A percentile compares a stretch with the other conserved stretches of the same genome.
Conservation (phyloP, 495 filamentous ascomycete species). For the Annulohypoxylon stygium region DNA sequence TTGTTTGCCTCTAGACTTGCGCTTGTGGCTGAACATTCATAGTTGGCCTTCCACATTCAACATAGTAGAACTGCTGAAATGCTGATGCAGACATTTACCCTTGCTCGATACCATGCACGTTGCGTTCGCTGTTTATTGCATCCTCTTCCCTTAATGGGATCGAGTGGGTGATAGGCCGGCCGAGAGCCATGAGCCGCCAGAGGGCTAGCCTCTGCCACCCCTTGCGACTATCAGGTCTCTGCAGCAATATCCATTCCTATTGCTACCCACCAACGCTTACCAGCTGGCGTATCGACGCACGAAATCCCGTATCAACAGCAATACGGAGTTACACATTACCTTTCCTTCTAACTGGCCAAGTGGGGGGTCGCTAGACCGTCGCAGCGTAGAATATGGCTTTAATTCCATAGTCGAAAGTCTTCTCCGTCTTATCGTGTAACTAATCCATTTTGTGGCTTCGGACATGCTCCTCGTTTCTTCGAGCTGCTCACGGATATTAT, state of each 20-base stretch:
- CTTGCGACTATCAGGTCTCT: slow-evolving; percentile 29
- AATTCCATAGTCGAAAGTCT: slow-evolving; percentile 19
- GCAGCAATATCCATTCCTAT: slow-evolving; percentile 30
- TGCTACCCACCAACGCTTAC: slow-evolving; percentile 35
- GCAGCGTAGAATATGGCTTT: slow-evolving; percentile 12
- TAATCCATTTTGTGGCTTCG: slow-evolving; percentile 33
- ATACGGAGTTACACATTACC: slow-evolving; percentile 29
- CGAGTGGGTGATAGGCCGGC: slow-evolving; percentile 18
- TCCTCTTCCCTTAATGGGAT: slow-evolving; percentile 32
- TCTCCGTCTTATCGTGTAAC: slow-evolving; percentile 29
- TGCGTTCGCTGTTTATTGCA: slow-evolving; percentile 33
- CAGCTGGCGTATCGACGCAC: slow-evolving; percentile 28
- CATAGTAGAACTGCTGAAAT: slow-evolving; percentile 5
- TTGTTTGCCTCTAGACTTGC: slow-evolving; percentile 17
- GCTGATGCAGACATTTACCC: slow-evolving; percentile 14
- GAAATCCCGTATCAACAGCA: slow-evolving; percentile 34
- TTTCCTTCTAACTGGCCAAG: slow-evolving; percentile 20
- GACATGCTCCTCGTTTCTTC: slow-evolving; percentile 26
- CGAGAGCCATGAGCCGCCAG: slow-evolving; percentile 27
- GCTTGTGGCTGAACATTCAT: slow-evolving; percentile 16
- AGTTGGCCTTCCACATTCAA: slow-evolving; percentile 1
- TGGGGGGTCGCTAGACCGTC: slow-evolving; percentile 25
- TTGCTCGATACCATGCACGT: slow-evolving; percentile 35
- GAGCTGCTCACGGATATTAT: slow-evolving; percentile 16
- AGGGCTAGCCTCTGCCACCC: slow-evolving; percentile 40